Evolutionary conservation across 2,329 filamentous ascomycete species (phyloP).

Genomic region (Aspergillus neoniger): DNA sequence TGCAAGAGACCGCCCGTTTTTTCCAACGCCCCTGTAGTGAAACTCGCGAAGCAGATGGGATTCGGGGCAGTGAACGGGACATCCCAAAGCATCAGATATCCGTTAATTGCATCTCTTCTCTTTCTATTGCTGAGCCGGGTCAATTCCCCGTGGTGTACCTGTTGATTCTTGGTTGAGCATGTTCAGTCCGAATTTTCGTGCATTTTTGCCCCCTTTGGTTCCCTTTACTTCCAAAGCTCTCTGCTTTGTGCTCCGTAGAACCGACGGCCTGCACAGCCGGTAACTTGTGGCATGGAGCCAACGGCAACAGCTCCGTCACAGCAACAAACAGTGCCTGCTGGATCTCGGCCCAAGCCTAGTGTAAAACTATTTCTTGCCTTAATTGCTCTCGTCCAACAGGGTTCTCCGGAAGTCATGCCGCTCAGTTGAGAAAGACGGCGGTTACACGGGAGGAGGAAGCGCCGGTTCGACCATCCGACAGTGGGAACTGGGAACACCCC

Average conservation of each 20-base stretch:
- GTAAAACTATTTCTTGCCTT: slow-evolving; percentile 5
- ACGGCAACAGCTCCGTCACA: background rate
- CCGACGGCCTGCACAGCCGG: background rate
- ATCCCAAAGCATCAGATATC: background rate
- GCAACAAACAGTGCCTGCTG: slow-evolving; percentile 22
- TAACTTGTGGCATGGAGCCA: background rate
- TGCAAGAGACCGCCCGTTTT: slow-evolving; percentile 39
- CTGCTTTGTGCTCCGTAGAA: background rate
- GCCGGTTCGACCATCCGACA: slow-evolving; percentile 31
- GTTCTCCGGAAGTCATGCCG: slow-evolving; percentile 34
- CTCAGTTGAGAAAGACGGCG: slow-evolving; percentile 26
- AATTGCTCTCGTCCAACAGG: slow-evolving; percentile 27
- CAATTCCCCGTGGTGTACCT: background rate
- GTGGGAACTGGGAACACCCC: slow-evolving; percentile 13
- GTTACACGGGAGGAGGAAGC: slow-evolving; percentile 28
- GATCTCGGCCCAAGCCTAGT: slow-evolving; percentile 13
- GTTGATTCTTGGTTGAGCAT: background rate
- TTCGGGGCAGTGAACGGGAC: slow-evolving; percentile 12
- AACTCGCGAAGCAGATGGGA: slow-evolving; percentile 24
- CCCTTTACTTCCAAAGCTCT: no score
- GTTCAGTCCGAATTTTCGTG: background rate
- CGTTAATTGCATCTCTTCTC: background rate
- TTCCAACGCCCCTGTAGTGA: slow-evolving; percentile 37
- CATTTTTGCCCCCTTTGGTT: background rate
- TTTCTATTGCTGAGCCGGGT: background rate